Evolutionary conservation across 2,329 filamentous ascomycete species (phyloP), one percentile per base, ranked within the genome.

Genomic region (Hymenoscyphus infarciens): DNA sequence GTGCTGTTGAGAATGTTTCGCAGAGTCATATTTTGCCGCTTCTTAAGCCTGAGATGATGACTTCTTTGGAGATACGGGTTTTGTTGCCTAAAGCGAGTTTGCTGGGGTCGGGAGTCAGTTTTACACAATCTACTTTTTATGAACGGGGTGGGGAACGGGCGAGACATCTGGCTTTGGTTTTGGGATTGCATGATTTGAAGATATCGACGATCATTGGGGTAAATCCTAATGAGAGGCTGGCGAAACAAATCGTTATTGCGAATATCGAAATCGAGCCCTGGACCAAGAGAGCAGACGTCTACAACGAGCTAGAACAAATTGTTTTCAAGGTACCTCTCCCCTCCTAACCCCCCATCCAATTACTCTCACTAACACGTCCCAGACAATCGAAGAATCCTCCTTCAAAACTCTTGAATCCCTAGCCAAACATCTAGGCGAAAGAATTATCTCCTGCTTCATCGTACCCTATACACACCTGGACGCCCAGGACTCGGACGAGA

Each of bases 161-260:
- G 3, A 63, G 73, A 58, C 15, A 33, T 55, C 1, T 7, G 2
- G 73, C 74, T 22, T 74, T 69, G 61, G 72, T 57, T 66, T 66
- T 64, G 63, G 71, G 42, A 72, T 73, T 91, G 8, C 80, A 81
- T 56, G 80, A 82, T 22, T 73, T 92, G 58, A 81, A 80, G 42
- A 80, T 91, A 10, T 87, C 89, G 29, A 86, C 85, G 35, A 74
- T 93, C 57, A 84, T 93, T 56, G 90, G 90, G 0, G 83, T 93
- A 31, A 92, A 93, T 70, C 74, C 78, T 25, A 89, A 92, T 69
- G 90, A 93, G 79, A 79, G 90, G 65, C 67, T 76, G 39, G 82
- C 80, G 3, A 89, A 85, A 75, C 89, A 92, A 76, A 81, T 88
- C 59, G 81, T 91, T 1, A 76, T 88, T 16, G 81, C 84, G 10